phyloP scores from a whole-genome alignment of 306 rosid species.

The Oemleria cerasiformis region DNA sequence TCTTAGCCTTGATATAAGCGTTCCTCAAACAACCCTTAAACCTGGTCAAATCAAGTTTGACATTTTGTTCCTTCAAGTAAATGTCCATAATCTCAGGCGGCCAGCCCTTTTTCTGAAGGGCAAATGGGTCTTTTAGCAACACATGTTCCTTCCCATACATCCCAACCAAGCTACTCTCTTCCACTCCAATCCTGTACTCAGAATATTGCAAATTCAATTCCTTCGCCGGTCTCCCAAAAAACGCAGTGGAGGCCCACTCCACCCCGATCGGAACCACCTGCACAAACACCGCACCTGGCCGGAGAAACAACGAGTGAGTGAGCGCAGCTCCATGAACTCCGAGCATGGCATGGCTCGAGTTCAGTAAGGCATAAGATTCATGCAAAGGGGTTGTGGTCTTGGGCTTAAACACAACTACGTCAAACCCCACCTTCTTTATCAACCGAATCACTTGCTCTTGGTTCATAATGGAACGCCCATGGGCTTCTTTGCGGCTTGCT shows the following conservation, averaged over 20 bases:
- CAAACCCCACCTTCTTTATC: slow-evolving; percentile 37
- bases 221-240: slow-evolving; percentile 20
- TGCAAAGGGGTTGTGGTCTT: not conserved
- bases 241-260: slow-evolving; percentile 26
- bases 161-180: slow-evolving; percentile 37
- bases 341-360: slow-evolving; percentile 36
- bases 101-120: slow-evolving; percentile 15
- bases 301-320: slow-evolving; percentile 39
- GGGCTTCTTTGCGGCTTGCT: not conserved
- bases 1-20: slow-evolving; percentile 27
- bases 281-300: slow-evolving; percentile 28
- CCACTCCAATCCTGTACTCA: slow-evolving; percentile 20
- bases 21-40: slow-evolving; percentile 25
- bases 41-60: slow-evolving; percentile 36
- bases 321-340: slow-evolving; percentile 61
- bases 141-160: slow-evolving; percentile 27
- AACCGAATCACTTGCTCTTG: slow-evolving; percentile 9
- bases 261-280: slow-evolving; percentile 57
- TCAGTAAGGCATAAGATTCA: slow-evolving; percentile 14
- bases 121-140: slow-evolving; percentile 26
- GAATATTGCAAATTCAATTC: slow-evolving; percentile 33
- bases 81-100: slow-evolving; percentile 25
- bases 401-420: slow-evolving; percentile 31
- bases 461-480: slow-evolving; percentile 25
- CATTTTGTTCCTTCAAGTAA: slow-evolving; percentile 44